Base-by-base conservation (phyloP, 2,329 filamentous ascomycete genomes). In the Moelleriella libera region DNA sequence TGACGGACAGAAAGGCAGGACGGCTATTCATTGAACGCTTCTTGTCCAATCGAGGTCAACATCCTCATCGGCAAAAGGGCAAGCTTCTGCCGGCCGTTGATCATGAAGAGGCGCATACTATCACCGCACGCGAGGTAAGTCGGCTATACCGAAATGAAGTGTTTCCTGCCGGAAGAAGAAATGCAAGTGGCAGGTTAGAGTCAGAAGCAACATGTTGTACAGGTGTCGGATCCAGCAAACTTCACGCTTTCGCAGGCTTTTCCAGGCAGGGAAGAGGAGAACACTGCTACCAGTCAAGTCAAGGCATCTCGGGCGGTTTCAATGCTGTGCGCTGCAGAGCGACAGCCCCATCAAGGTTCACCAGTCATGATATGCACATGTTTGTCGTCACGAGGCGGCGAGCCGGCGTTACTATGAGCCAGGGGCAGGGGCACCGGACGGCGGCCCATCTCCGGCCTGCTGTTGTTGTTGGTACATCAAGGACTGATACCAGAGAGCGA, bases 401-500 rank as follows among this genome's bases (percentile, higher is more conserved):
- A 46, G 45, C 34, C 41, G 42, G 48, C 56, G 57, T 65, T 61
- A 65, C 63, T 63, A 60, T 54, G 61, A 60, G 54, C 62, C 62
- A 44, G 62, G 61, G 48, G 63, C 58, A 51, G 63, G 55, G 46
- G 60, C 63, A 50, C 63, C 63, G 37, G 59, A 54, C 34, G 63
- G 55, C 43, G 64, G 53, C 50, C 62, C 63, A 55, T 65, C 58
- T 51, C 65, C 63, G 50, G 63, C 61, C 53, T 63, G 66, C 50
- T 43, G 42, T 43, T 43, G 42, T 30, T 43, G 68, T 55, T 69
- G 66, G 52, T 66, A 66, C 59, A 69, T 62, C 59, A 75, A 58
- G 31, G 83, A 84, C 59, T 85, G 81, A 67, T 88, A 89, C 85
- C 85, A 92, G 56, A 89, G 72, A 41, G 83, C 78, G 50, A 88